Evolutionary conservation across 2,329 filamentous ascomycete genomes (phyloP), one percentile per base, ranked within the genome.

Genomic region (Colletotrichum sp.): DNA sequence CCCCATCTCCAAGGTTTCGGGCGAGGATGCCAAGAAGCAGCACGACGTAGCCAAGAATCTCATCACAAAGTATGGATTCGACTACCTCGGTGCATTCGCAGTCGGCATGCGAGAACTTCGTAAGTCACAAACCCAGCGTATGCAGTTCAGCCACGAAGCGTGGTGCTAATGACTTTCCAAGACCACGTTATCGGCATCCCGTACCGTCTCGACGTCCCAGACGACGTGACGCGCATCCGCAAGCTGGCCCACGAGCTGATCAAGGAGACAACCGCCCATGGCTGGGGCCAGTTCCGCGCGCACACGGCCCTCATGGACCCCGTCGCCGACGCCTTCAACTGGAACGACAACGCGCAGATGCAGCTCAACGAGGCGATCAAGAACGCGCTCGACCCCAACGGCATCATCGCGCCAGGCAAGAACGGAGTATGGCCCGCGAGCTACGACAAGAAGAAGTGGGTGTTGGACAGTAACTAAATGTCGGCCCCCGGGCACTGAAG

Each of bases 121-220:
- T 83, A 38, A 82, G 74, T 78, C 24, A 24, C 24, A 24, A 24
- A 3, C 24, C 24, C 24, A 24, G 24, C 24, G 24, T 24, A 24
- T 24, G 24, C 24, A 24, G 3, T 24, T 24, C 24, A 24, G 24
- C 24, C 24, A 24, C 24, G 24, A 24, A 24, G 24, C 24, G 24
- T 24, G 24, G 24, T 61, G 18, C 57, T 61, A 21, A 61, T 36
- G 34, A 36, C 9, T 2, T 0, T 2, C 29, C 43, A 51, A 75
- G 72, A 90, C 78, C 86, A 89, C 76, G 89, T 90, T 72, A 84
- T 88, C 11, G 87, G 87, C 70, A 87, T 90, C 59, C 83, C 89
- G 21, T 90, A 87, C 76, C 85, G 90, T 69, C 81, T 85, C 3
- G 82, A 83, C 31, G 82, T 86, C 24, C 76, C 80, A 1, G 82